Evolutionary conservation across 2,329 filamentous ascomycete genomes (phyloP), one percentile per base, ranked within the genome.

Genomic region (Fusarium drepaniforme): DNA sequence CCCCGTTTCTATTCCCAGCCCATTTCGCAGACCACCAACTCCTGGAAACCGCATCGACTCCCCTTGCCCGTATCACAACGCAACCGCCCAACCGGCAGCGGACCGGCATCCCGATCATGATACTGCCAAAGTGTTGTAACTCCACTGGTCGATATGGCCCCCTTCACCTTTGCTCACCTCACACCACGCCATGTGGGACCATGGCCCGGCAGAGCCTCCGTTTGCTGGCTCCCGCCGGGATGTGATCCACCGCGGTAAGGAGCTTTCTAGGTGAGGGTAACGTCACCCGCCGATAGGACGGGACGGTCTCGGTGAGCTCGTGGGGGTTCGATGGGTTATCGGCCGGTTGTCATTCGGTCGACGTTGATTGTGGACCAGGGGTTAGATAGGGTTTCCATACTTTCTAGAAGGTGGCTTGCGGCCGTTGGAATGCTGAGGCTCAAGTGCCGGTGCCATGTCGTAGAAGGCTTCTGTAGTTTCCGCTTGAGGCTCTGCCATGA

Each of bases 381-480:
- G 7, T 28, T 13, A 44, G 16, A 25, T 25, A 30, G 4, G 21
- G 30, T 49, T 66, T 64, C 49, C 59, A 51, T 6, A 38, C 38
- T 74, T 69, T 69, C 23, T 40, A 37, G 53, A 53, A 64, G 16
- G 57, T 58, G 65, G 70, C 63, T 64, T 53, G 30, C 15, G 37
- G 33, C 49, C 35, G 37, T 65, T 74, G 73, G 67, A 75, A 72
- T 74, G 67, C 42, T 66, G 37, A 16, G 7, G 51, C 56, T 64
- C 23, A 46, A 72, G 33, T 75, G 21, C 72, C 70, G 73, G 66
- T 44, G 46, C 57, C 42, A 65, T 68, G 73, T 67, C 65, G 63
- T 30, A n/a, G 16, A 73, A 71, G 60, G 40, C 66, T 66, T 56
- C 28, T 42, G 40, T 30, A 53, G 51, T n/a, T 44, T 33, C 37